Conservation (phyloP, 2,329 filamentous ascomycete genomes). For the Hypoxylon sp. region DNA sequence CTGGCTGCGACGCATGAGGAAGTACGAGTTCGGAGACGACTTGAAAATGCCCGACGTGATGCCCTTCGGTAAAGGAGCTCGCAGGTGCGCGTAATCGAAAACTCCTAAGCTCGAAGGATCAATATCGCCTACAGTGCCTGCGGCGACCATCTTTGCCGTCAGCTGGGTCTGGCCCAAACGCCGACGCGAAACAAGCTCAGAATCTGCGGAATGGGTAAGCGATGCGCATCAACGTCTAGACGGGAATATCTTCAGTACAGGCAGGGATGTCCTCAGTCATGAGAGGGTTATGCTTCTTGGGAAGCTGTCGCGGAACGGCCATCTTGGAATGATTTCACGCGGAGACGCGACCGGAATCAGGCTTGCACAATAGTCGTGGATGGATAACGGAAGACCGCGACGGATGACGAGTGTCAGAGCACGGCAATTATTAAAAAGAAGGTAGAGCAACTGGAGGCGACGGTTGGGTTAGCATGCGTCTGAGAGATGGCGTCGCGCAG, state of each 20-base stretch:
- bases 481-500: conserved; percentile 38
- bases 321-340: conserved; percentile 44
- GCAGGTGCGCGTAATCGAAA: conserved; percentile 96
- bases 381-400: conserved; percentile 7
- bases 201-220: conserved; percentile 57
- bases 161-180: conserved; percentile 93
- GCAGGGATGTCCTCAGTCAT: conserved; percentile 69
- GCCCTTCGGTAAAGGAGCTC: conserved; percentile 90
- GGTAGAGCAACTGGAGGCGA: conserved; percentile 35
- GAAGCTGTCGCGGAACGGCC: conserved; percentile 58
- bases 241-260: conserved; percentile 57
- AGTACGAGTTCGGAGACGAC: conserved; percentile 89
- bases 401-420: conserved; percentile 17
- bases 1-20: conserved; percentile 89
- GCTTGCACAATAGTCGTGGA: conserved; percentile 16
- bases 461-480: conserved; percentile 40
- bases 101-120: conserved; percentile 78
- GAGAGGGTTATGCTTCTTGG: conserved; percentile 69
- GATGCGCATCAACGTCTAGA: conserved; percentile 14
- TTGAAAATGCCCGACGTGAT: conserved; percentile 94
- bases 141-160: conserved; percentile 78
- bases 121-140: conserved; percentile 73
- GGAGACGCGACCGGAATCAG: conserved; percentile 34
- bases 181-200: conserved; percentile 80
- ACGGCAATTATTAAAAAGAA: conserved; percentile 33